Percentiles rank a stretch among this genome's conserved stretches.
phyloP scores from a whole-genome alignment of 176 grass and related monocot species.

The Triticum aestivum region IWGSC_CS_RefSeq_v2.1 NC_057798.1:495356911-495357410 shows the following conservation, averaged over 20 bases:
- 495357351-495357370: slow-evolving; percentile 74
- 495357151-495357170: slow-evolving; percentile 79
- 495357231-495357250: slow-evolving; percentile 65
- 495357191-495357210: slow-evolving; percentile 93
- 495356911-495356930: slow-evolving; percentile 86
- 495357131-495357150: too few species aligned
- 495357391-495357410: slow-evolving; percentile 63
- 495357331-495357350: slow-evolving; percentile 87
- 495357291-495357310: slow-evolving; percentile 73
- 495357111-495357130: not conserved
- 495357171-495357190: slow-evolving; percentile 69
- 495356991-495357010: slow-evolving; percentile 80
- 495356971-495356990: slow-evolving; percentile 52
- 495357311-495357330: slow-evolving; percentile 80
- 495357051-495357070: not conserved
- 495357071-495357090: not conserved
- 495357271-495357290: slow-evolving; percentile 73
- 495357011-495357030: slow-evolving; percentile 75
- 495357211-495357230: slow-evolving; percentile 82
- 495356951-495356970: slow-evolving; percentile 65
- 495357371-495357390: slow-evolving; percentile 70
- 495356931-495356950: slow-evolving; percentile 66
- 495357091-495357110: not conserved
- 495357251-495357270: slow-evolving; percentile 79
- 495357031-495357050: slow-evolving; percentile 78